These are phyloP conservation scores for Coemansia sp. DNA, from an alignment of 192 early-diverging fungal genomes.

Conservation along the genomic window DNA sequence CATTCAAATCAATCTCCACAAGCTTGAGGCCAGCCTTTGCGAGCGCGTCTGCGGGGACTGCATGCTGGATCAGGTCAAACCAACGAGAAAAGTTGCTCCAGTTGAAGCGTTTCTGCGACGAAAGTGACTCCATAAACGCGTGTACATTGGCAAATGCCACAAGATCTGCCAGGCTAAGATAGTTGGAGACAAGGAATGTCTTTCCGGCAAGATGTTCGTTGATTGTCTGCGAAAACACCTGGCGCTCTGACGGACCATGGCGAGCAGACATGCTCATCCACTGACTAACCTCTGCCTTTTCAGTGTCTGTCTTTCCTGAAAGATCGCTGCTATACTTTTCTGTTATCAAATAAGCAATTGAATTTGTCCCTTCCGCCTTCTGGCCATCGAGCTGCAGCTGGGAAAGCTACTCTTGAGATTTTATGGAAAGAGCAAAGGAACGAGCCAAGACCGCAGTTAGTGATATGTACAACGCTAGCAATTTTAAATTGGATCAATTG, in stretches of 20 bases:
- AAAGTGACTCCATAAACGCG: slow-evolving; percentile 56
- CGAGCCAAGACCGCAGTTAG: no score
- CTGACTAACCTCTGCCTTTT: slow-evolving; percentile 53
- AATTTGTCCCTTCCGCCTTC: slow-evolving; percentile 44
- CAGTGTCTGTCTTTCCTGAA: slow-evolving; percentile 34
- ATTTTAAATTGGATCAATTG: no score
- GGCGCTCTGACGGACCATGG: slow-evolving; percentile 45
- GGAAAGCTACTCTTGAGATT: slow-evolving; percentile 24
- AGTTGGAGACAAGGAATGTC: slow-evolving; percentile 69
- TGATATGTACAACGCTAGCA: no score
- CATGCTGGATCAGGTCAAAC: slow-evolving; percentile 79
- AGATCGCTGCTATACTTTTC: slow-evolving; percentile 45
- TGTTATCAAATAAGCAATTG: slow-evolving; percentile 40
- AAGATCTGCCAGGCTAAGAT: slow-evolving; percentile 65
- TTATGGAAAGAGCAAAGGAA: background rate
- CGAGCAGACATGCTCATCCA: slow-evolving; percentile 57
- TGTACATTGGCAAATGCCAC: slow-evolving; percentile 67
- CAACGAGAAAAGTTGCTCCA: slow-evolving; percentile 67
- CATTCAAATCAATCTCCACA: slow-evolving; percentile 59
- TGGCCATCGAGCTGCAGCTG: slow-evolving; percentile 39
- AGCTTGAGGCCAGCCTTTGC: slow-evolving; percentile 50
- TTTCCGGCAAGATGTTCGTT: slow-evolving; percentile 63
- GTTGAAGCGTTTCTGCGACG: slow-evolving; percentile 60
- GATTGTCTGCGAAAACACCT: slow-evolving; percentile 51
- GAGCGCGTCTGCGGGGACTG: slow-evolving; percentile 47